Base-by-base conservation (phyloP, 2,329 filamentous ascomycete species). In the Xylariaceae sp. region DNA sequence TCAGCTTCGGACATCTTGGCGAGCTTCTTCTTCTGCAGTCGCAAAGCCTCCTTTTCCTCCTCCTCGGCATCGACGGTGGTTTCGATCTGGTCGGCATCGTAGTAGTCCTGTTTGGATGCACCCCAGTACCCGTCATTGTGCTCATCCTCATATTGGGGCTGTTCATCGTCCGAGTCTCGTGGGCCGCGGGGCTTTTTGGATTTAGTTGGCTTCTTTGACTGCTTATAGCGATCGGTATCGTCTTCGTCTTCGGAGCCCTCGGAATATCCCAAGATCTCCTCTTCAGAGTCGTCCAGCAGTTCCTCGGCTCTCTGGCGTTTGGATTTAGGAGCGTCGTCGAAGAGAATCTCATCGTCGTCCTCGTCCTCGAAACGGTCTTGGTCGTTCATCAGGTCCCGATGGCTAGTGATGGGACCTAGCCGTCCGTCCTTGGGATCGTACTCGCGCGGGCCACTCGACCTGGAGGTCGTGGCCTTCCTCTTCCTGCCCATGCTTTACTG, bases 331-430 rank as follows among this genome's bases (percentile, higher is more conserved):
- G 80, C 87, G 60, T 96, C 90, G 31, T 96, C 90, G 36, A 99
- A 79, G 64, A 93, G 72, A 57, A 99, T 85, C 66, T 89, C 87
- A 71, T 99, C 94, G 59, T 99, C 94, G 59, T 88, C 83, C 58
- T 92, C 87, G 54, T 92, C 77, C 64, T 93, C 90, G 69, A 96
- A 96, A 68, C 96, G 90, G 70, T 99, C 94, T 69, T 96, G 90
- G 1, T 91, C 95, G 69, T 97, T 87, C 59, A 92, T 90, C 62
- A 99, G 87, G 71, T 96, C 90, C 70, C 93, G 86, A 70, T 81
- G 93, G 2, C 82, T 86, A 43, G 70, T 76, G 62, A 86, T 75
- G 18, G 75, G 75, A 19, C 77, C 79, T 14, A 91, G 79, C 47
- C 84, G 83, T 34, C 86, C 82, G 57, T 86, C 83, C 31, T 74